phyloP scores from a whole-genome alignment of 2,329 filamentous ascomycete species.

The Fusarium graminum region DNA sequence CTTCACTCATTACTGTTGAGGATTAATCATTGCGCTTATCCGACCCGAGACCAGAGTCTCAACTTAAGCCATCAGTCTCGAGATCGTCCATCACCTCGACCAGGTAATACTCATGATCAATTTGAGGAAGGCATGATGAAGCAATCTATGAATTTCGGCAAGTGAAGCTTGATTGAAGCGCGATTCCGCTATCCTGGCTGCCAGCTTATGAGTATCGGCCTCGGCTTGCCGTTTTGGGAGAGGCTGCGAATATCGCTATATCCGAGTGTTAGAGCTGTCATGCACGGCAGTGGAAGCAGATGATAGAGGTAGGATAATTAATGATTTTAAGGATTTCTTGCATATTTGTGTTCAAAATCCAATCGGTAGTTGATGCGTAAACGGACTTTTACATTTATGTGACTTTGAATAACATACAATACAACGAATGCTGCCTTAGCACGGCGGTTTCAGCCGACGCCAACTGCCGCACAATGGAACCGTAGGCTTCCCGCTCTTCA shows the following conservation, averaged over 20 bases:
- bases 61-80: no score
- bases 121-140: not conserved
- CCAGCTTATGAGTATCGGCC: not conserved
- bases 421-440: not conserved
- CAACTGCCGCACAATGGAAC: constrained; percentile 37
- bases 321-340: not conserved
- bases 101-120: not conserved
- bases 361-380: no score
- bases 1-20: no score
- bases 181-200: not conserved
- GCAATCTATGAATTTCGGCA: not conserved
- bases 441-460: constrained; percentile 26
- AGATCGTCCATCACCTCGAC: no score
- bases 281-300: not conserved
- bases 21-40: no score
- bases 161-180: not conserved
- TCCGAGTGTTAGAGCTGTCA: not conserved
- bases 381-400: no score
- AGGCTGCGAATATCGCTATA: constrained; percentile 17
- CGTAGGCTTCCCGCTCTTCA: constrained; percentile 3
- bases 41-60: no score
- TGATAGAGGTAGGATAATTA: not conserved
- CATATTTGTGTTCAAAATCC: no score
- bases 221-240: constrained; percentile 35
- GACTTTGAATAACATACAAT: no score